phyloP scores from a whole-genome alignment of 805 yeast species.

The Danielia reshetovae region DNA sequence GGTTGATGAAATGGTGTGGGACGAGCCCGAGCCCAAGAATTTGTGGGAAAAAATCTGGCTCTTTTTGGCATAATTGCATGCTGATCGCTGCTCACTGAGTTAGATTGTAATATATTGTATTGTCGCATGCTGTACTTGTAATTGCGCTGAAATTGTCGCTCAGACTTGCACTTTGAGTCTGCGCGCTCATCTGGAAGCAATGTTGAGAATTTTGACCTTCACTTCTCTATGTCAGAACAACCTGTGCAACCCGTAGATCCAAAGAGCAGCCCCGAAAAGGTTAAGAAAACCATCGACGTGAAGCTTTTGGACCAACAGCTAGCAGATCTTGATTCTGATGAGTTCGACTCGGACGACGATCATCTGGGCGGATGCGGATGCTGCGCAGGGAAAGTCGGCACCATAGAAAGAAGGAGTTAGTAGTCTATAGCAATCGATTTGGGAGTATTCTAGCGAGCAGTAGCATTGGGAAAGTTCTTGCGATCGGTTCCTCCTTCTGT shows the following conservation, averaged over 20 bases:
- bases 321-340: conserved; percentile 17
- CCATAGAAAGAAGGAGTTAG: conserved; percentile 4
- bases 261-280: too few relatives aligned
- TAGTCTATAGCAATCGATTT: too few relatives aligned
- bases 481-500: too few relatives aligned
- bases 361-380: conserved; percentile 14
- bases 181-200: too few relatives aligned
- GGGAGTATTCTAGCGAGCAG: too few relatives aligned
- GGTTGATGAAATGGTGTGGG: conserved; percentile 58
- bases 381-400: conserved; percentile 16
- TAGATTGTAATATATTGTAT: not conserved
- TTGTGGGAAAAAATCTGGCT: conserved; percentile 56
- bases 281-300: conserved; percentile 12
- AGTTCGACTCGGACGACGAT: conserved; percentile 16
- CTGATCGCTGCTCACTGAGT: not conserved
- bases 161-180: too few relatives aligned
- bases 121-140: too few relatives aligned
- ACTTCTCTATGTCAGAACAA: too few relatives aligned
- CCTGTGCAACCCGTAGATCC: too few relatives aligned
- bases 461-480: too few relatives aligned
- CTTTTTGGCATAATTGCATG: conserved; percentile 12
- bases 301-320: conserved; percentile 17
- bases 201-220: too few relatives aligned
- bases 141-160: too few relatives aligned
- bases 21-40: conserved; percentile 41